Percentiles rank a stretch among this genome's conserved stretches.
phyloP scores from a whole-genome alignment of 257 asterid species.

The Solanum raphanifolium region DNA sequence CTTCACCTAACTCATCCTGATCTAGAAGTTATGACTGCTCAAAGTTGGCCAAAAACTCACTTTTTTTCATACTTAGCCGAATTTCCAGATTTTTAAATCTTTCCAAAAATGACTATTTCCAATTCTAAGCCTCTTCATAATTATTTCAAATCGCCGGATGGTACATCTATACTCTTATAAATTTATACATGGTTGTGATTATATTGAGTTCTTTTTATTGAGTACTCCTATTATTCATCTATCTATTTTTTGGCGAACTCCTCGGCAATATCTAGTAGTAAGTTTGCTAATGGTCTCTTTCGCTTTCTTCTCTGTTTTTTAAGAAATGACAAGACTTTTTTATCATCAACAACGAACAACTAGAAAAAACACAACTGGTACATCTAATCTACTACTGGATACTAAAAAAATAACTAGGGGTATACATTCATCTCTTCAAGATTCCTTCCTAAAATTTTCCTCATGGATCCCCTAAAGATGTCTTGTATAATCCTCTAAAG shows the following conservation, averaged over 20 bases:
- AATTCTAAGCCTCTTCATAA: too few species aligned
- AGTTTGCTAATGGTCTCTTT: not conserved
- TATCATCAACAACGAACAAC: not conserved
- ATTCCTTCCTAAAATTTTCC: not conserved
- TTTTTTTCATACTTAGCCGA: too few species aligned
- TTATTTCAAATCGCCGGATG: too few species aligned
- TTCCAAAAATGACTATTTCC: too few species aligned
- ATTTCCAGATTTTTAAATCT: too few species aligned
- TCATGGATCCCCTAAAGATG: not conserved
- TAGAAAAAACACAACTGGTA: not conserved
- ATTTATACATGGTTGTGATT: not conserved
- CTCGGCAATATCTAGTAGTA: not conserved
- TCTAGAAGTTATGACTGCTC: too few species aligned
- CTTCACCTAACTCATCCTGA: too few species aligned
- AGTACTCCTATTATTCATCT: not conserved
- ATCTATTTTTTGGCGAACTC: not conserved
- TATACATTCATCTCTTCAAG: not conserved
- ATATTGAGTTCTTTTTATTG: not conserved
- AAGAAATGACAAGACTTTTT: too few species aligned
- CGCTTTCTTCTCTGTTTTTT: not conserved
- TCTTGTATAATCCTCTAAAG: not conserved
- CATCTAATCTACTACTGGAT: not conserved
- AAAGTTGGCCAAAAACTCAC: too few species aligned
- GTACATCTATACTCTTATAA: not conserved
- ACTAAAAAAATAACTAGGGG: not conserved